Evolutionary conservation across 2,329 filamentous ascomycete species (phyloP), one percentile per base, ranked within the genome.

Genomic region (Xylariaceae sp.): DNA sequence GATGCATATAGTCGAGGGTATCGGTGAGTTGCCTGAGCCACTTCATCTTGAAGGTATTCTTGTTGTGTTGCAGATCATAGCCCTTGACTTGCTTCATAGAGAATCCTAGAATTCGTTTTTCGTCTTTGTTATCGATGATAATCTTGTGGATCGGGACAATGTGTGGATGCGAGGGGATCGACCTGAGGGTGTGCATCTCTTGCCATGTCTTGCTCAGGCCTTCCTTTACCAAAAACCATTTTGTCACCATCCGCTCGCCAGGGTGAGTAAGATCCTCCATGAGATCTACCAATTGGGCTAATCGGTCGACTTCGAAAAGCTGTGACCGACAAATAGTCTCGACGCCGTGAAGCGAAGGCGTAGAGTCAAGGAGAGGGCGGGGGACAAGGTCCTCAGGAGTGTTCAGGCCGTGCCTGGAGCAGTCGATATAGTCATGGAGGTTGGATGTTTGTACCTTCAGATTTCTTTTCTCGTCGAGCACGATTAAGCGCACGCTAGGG

Each of bases 81-180:
- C 63, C 62, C 31, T 58, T 43, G 9, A 67, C 59, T 22, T 60
- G 63, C 33, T 62, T 64, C 6, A 55, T 63, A 19, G 62, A 60
- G 44, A 67, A 68, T 18, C 63, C 61, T 47, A 68, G 53, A 7
- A 68, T 54, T 6, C 62, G 61, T 28, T 28, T 28, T 50, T 53
- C 60, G 33, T 65, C 58, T 16, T 49, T n/a, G 33, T 55, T 55
- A 13, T 61, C 60, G 22, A 69, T 44, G 17, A 69, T 58, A 48
- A 67, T 50, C 17, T 56, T 56, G 55, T 66, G 57, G 51, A 67
- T 57, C 18, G 60, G 61, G 50, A 66, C 46, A 16, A 69, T 55
- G 57, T 68, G 66, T 16, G 62, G 61, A 54, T 68, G 62, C 28
- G 55, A 45, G 34, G 64, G 64, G 16, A 68, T 55, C 39, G 18